phyloP scores from a whole-genome alignment of 1,139 yeast genomes.

The Taphrina confusa region DNA sequence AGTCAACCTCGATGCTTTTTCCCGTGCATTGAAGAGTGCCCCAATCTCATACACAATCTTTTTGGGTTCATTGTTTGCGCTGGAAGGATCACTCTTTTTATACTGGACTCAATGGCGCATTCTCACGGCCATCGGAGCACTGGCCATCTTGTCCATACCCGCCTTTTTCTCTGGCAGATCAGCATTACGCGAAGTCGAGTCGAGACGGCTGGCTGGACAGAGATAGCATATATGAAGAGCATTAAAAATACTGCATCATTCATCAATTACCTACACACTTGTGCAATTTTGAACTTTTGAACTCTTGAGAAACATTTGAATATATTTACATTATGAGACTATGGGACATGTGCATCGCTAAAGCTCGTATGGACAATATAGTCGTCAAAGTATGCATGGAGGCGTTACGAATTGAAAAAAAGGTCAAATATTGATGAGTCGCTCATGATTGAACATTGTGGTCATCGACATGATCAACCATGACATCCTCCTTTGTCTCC shows the following conservation, averaged over 20 bases:
- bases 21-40: slow-evolving; percentile 1
- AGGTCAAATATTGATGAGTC: too few species aligned
- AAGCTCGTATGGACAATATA: too few species aligned
- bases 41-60: slow-evolving; percentile 27
- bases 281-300: too few species aligned
- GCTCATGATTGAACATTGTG: too few species aligned
- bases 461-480: background rate
- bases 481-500: background rate
- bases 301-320: too few species aligned
- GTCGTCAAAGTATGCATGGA: too few species aligned
- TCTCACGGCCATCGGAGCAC: slow-evolving; percentile 17
- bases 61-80: slow-evolving; percentile 17
- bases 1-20: slow-evolving; percentile 12
- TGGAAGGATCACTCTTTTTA: slow-evolving; percentile 21
- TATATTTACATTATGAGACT: too few species aligned
- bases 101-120: slow-evolving; percentile 34
- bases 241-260: too few species aligned
- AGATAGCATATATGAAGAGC: background rate
- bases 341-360: too few species aligned
- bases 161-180: slow-evolving; percentile 24
- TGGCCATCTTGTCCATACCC: slow-evolving; percentile 6
- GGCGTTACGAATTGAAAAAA: too few species aligned
- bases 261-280: too few species aligned
- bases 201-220: slow-evolving; percentile 19
- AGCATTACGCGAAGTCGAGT: slow-evolving; percentile 12